These are phyloP conservation scores for Mycena metata DNA, from an alignment of 768 basidiomycete species.

Conservation along the genomic window DNA sequence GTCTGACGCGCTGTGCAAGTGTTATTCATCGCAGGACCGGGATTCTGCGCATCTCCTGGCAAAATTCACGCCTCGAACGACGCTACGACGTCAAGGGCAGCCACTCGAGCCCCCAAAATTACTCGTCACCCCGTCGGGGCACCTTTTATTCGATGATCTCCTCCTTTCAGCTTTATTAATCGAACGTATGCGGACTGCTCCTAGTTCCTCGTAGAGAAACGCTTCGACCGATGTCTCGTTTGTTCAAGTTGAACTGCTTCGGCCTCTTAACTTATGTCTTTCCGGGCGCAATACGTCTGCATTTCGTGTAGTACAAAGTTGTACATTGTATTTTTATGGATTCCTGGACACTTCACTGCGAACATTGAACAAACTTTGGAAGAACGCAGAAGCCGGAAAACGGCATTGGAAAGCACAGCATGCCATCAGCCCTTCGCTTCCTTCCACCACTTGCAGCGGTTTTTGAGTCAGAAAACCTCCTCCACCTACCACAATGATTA, in stretches of 20 bases:
- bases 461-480: slow-evolving; percentile 48
- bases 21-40: slow-evolving; percentile 57
- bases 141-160: slow-evolving; percentile 58
- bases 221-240: no score
- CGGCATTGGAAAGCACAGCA: neutral
- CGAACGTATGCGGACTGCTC: slow-evolving; percentile 56
- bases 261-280: no score
- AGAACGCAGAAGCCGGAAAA: no score
- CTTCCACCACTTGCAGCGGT: slow-evolving; percentile 38
- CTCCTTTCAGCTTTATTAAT: slow-evolving; percentile 57
- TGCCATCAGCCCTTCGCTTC: slow-evolving; percentile 25
- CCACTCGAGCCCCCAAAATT: slow-evolving; percentile 50
- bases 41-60: slow-evolving; percentile 50
- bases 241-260: slow-evolving; percentile 41
- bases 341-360: no score
- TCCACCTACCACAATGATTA: slow-evolving; percentile 59
- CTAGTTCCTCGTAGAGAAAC: slow-evolving; percentile 23
- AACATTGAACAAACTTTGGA: no score
- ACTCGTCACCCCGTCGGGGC: slow-evolving; percentile 55
- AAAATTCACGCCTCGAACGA: slow-evolving; percentile 53
- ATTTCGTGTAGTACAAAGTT: neutral
- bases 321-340: slow-evolving; percentile 19
- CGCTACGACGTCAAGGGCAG: slow-evolving; percentile 52
- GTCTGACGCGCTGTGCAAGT: slow-evolving; percentile 42
- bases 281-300: no score